Conservation (phyloP, 2,329 filamentous ascomycete genomes). For the Fusarium sp. region DNA sequence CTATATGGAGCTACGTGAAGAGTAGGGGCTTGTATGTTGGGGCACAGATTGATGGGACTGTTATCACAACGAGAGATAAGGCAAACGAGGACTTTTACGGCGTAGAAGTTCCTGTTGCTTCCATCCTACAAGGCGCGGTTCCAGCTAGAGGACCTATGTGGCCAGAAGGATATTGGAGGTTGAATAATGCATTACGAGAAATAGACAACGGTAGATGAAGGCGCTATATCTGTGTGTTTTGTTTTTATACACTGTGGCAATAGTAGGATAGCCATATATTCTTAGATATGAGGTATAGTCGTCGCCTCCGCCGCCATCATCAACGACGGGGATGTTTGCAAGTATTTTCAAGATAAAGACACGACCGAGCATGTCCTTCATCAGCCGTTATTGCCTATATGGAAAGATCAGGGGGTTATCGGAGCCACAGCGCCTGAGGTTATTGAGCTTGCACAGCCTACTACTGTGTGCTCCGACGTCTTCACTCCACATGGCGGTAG, state of each 20-base stretch:
- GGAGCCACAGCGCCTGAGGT: not conserved
- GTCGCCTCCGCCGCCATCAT: no score
- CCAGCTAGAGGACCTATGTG: not conserved
- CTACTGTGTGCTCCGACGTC: not conserved
- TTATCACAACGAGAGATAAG: not conserved
- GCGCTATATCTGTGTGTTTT: not conserved
- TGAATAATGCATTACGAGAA: not conserved
- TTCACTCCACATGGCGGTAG: not conserved
- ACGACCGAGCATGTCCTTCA: rapidly evolving
- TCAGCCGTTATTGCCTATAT: rapidly evolving
- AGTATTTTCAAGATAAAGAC: not conserved
- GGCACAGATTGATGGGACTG: not conserved
- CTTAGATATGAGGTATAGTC: not conserved
- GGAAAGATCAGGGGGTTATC: no score
- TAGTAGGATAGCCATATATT: not conserved
- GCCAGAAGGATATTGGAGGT: not conserved
- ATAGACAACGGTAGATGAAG: not conserved
- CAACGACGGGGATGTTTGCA: not conserved
- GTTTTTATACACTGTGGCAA: not conserved
- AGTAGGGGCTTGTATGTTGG: not conserved
- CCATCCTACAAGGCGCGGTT: not conserved
- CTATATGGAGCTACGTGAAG: not conserved
- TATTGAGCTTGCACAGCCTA: rapidly evolving
- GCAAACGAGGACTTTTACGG: not conserved
- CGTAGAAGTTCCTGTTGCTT: not conserved